These are phyloP conservation scores for Hemisphaericaspora subhashii DNA, from an alignment of 1,139 yeast species.

Conservation along the genomic window DNA sequence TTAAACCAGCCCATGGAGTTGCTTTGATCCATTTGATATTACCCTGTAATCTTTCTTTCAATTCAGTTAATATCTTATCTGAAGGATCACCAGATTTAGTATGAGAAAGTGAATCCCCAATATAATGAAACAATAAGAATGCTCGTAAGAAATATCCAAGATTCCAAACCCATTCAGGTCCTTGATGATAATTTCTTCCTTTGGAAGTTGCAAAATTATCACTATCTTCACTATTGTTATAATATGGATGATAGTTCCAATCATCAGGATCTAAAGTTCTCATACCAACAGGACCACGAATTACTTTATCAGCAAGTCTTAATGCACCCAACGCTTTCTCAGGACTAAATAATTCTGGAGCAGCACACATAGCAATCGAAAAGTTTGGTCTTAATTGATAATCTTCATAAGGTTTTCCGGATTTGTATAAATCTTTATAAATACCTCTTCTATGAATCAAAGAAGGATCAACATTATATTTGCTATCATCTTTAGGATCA, in stretches of 20 bases:
- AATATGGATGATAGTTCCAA: conserved; percentile 87
- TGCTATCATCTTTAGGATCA: conserved; percentile 49
- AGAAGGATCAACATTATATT: conserved; percentile 59
- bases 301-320: conserved; percentile 63
- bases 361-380: conserved; percentile 88
- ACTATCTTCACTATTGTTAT: conserved; percentile 75
- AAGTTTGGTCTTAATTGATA: conserved; percentile 92
- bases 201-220: conserved; percentile 89
- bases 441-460: conserved; percentile 89
- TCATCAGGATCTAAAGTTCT: conserved; percentile 90
- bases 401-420: conserved; percentile 90
- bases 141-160: conserved; percentile 87
- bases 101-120: conserved; percentile 23
- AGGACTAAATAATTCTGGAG: conserved; percentile 82
- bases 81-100: conserved; percentile 36
- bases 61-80: conserved; percentile 27
- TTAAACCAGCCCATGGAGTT: conserved; percentile 90
- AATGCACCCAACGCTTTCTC: conserved; percentile 64
- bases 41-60: conserved; percentile 58
- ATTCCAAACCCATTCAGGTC: conserved; percentile 98
- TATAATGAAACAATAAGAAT: conserved; percentile 52
- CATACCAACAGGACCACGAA: conserved; percentile 92
- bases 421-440: conserved; percentile 78
- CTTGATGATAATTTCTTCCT: conserved; percentile 97
- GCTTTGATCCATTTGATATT: conserved; percentile 69